Evolutionary conservation across 2,329 filamentous ascomycete species (phyloP).

Genomic region (Sphaerulina populicola): DNA sequence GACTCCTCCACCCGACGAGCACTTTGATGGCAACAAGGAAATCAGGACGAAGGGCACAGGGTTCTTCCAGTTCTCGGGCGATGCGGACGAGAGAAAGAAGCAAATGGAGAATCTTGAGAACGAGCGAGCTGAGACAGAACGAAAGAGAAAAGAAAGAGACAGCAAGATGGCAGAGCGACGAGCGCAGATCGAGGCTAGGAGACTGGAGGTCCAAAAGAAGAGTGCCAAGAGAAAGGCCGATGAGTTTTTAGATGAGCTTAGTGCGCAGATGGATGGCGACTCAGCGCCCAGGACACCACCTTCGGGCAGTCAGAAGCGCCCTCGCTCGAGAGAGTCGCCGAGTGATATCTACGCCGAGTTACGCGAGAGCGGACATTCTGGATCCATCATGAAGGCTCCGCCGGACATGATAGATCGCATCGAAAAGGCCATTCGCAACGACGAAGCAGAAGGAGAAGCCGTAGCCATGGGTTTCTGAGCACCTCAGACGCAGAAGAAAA

Average conservation of each 20-base stretch:
- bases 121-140: conserved; percentile 61
- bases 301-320: not conserved
- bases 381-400: not conserved
- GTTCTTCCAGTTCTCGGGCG: conserved; percentile 81
- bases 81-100: conserved; percentile 55
- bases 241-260: conserved; percentile 58
- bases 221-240: conserved; percentile 57
- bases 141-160: conserved; percentile 51
- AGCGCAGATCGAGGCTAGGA: conserved; percentile 44
- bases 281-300: not conserved
- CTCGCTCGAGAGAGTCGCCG: not conserved
- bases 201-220: conserved; percentile 17
- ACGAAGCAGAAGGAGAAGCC: not conserved
- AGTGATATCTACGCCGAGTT: not conserved
- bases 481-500: not conserved
- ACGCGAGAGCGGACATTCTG: not conserved
- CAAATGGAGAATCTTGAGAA: conserved; percentile 70
- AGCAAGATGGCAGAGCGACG: conserved; percentile 44
- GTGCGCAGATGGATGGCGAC: conserved; percentile 25
- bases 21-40: conserved; percentile 81
- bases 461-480: not conserved
- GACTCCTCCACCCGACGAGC: conserved; percentile 69
- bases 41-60: conserved; percentile 80
- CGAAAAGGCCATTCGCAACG: conserved; percentile 12
- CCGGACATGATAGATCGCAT: conserved; percentile 9